These are phyloP conservation scores for Saraca asoca DNA, from an alignment of 331 rosid species.

Conservation along the genomic window DNA sequence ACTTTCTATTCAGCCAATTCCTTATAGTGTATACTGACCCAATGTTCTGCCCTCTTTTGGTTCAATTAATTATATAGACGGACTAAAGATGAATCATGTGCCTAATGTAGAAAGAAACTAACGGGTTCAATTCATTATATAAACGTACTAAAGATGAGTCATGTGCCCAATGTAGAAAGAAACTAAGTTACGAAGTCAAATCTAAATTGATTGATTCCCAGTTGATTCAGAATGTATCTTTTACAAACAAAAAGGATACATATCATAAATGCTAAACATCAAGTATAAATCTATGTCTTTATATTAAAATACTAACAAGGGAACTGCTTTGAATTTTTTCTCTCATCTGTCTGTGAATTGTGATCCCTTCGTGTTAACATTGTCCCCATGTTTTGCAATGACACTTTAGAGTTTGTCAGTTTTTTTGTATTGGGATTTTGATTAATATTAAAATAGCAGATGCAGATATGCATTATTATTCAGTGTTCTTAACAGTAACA, in stretches of 20 bases:
- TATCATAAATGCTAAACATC: not conserved
- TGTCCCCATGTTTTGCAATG: slow-evolving; percentile 14
- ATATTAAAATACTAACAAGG: too few relatives aligned
- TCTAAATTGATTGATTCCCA: too few relatives aligned
- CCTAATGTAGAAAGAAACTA: too few relatives aligned
- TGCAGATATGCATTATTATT: slow-evolving; percentile 2
- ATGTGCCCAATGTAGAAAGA: too few relatives aligned
- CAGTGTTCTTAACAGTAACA: not conserved
- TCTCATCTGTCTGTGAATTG: not conserved
- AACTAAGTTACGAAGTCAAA: too few relatives aligned
- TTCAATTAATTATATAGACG: too few relatives aligned
- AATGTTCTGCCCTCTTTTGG: too few relatives aligned
- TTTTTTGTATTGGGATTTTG: not conserved
- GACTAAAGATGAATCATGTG: too few relatives aligned
- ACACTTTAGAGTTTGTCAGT: not conserved
- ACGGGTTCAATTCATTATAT: too few relatives aligned
- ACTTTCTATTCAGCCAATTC: not conserved
- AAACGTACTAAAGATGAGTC: too few relatives aligned
- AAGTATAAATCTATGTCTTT: not conserved
- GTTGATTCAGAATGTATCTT: too few relatives aligned
- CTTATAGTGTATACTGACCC: not conserved
- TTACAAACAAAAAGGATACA: too few relatives aligned
- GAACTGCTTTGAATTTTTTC: not conserved
- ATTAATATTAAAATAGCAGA: not conserved
- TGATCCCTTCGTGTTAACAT: not conserved